These are phyloP conservation scores for Tolypocladium inflatum DNA, from an alignment of 2,329 filamentous ascomycete genomes.

Conservation along the genomic window DNA sequence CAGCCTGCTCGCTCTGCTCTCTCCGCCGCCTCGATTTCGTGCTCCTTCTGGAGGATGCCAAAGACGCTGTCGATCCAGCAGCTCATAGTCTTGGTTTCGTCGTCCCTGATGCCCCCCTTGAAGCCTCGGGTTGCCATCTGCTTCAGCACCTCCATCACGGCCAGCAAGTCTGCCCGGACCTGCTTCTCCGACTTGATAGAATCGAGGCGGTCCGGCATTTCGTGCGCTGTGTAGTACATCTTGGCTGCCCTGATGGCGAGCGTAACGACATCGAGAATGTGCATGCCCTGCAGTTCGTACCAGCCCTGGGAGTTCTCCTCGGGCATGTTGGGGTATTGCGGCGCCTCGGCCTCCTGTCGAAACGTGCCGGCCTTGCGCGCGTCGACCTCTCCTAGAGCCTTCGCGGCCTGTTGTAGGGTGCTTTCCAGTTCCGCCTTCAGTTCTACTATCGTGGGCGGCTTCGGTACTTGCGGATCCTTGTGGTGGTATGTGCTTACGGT, in stretches of 20 bases:
- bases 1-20: conserved; percentile 60
- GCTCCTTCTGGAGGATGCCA: conserved; percentile 66
- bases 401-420: conserved; percentile 58
- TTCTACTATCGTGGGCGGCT: conserved; percentile 72
- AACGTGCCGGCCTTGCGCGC: conserved; percentile 23
- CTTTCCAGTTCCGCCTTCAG: conserved; percentile 60
- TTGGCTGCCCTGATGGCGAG: conserved; percentile 93
- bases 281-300: conserved; percentile 84
- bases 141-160: conserved; percentile 84
- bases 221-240: conserved; percentile 91
- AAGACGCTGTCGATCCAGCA: conserved; percentile 74
- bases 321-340: conserved; percentile 27
- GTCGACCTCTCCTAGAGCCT: conserved; percentile 53
- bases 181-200: conserved; percentile 80
- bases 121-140: conserved; percentile 86
- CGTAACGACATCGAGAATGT: conserved; percentile 85
- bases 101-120: conserved; percentile 66
- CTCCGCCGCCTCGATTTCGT: conserved; percentile 67
- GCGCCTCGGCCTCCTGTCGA: conserved; percentile 15
- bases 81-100: conserved; percentile 68
- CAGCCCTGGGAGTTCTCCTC: conserved; percentile 51
- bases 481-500: conserved; percentile 94
- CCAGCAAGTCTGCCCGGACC: conserved; percentile 74
- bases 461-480: conserved; percentile 70
- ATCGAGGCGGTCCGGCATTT: conserved; percentile 75